Percentiles rank a stretch among this genome's conserved stretches.
phyloP scores from a whole-genome alignment of 2,329 filamentous ascomycete genomes.

The Fusarium ramigenum region DNA sequence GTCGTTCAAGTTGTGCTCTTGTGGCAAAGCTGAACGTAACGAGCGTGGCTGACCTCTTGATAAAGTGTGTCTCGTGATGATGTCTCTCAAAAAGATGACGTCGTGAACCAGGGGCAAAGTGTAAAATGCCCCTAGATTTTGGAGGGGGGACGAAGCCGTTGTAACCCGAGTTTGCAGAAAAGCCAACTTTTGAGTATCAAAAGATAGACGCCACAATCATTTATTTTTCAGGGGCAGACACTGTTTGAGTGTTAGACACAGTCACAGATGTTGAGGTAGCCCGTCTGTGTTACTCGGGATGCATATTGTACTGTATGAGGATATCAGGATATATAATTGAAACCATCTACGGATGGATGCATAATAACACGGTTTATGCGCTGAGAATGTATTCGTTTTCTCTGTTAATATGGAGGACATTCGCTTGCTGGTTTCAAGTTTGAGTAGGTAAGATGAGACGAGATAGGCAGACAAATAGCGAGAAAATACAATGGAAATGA shows the following conservation, averaged over 20 bases:
- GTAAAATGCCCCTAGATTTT: neutral
- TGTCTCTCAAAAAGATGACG: conserved; percentile 25
- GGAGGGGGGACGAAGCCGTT: conserved; percentile 11
- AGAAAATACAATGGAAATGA: neutral
- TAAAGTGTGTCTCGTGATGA: conserved; percentile 22
- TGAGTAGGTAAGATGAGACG: no score
- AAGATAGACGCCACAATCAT: conserved; percentile 29
- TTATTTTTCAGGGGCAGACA: conserved; percentile 8
- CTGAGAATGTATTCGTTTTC: neutral
- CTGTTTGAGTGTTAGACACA: neutral
- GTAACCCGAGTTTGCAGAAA: conserved; percentile 10
- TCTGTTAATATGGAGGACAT: neutral
- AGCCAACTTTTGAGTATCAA: neutral
- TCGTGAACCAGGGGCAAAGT: conserved; percentile 16
- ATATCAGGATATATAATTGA: conserved; percentile 9
- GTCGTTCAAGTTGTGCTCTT: neutral
- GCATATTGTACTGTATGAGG: neutral
- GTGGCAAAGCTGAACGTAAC: conserved; percentile 19
- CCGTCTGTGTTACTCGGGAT: neutral
- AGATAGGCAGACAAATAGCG: neutral
- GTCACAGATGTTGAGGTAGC: neutral
- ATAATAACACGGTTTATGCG: conserved; percentile 2
- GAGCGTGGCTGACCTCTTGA: conserved; percentile 20
- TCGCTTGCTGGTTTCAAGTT: neutral
- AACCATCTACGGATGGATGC: neutral